A percentile compares a stretch with the other conserved stretches of the same genome.
Evolutionary conservation across 2,329 filamentous ascomycete species (phyloP).

Genomic region (Diaporthe citri): DNA sequence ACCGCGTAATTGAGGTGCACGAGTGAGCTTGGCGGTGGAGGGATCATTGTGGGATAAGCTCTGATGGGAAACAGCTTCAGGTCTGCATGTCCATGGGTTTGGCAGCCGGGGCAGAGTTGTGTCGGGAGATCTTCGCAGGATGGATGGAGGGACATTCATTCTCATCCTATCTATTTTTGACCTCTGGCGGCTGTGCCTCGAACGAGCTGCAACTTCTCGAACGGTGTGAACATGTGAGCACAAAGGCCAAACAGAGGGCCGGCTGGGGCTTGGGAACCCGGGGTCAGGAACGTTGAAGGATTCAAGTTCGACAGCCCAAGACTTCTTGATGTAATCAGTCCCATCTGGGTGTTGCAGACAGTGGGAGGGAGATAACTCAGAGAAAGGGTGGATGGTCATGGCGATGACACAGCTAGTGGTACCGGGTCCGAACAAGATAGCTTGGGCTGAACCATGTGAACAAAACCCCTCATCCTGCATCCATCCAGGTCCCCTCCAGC

Average conservation of each 20-base stretch:
- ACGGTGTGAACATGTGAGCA: background rate
- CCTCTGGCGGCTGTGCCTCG: background rate
- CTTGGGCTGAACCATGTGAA: constrained; percentile 34
- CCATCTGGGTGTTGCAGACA: constrained; percentile 16
- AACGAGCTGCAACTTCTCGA: background rate
- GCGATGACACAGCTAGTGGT: constrained; percentile 11
- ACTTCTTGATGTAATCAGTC: constrained; percentile 13
- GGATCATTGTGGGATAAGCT: constrained; percentile 6
- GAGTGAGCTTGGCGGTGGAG: constrained; percentile 18
- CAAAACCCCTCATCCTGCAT: constrained; percentile 35
- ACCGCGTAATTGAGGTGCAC: constrained; percentile 23
- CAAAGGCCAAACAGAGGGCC: background rate
- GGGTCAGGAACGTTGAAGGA: constrained; percentile 14
- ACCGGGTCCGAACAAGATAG: constrained; percentile 7
- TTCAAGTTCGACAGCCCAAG: constrained; percentile 20
- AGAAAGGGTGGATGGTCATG: constrained; percentile 2
- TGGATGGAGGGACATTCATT: background rate
- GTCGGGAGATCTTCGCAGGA: constrained; percentile 31
- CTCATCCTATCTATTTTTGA: constrained; percentile 21
- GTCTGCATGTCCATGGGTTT: constrained; percentile 7
- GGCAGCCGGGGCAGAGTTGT: constrained; percentile 1
- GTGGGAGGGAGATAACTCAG: background rate
- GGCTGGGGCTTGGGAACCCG: background rate
- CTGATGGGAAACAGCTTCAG: constrained; percentile 18
- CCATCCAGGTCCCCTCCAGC: background rate